Conservation (phyloP, 495 filamentous ascomycete genomes). For the Zalerion maritima region DNA sequence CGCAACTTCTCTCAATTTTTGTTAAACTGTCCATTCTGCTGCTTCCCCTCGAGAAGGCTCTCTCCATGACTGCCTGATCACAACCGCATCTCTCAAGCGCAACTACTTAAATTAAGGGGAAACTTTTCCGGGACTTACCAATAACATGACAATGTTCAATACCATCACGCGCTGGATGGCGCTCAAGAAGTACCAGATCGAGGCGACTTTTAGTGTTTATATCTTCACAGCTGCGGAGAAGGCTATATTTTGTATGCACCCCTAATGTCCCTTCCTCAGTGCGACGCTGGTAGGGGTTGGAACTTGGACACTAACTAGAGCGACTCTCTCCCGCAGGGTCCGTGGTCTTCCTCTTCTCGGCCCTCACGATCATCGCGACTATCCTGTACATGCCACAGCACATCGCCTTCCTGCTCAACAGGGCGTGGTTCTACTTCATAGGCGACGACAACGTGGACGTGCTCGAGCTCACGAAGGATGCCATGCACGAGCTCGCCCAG, state of each 20-base stretch:
- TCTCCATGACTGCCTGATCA: too few species aligned
- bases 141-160: too few species aligned
- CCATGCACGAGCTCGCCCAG: constrained; percentile 6
- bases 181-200: constrained; percentile 34
- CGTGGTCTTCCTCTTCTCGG: constrained; percentile 72
- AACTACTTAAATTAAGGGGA: too few species aligned
- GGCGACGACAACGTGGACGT: constrained; percentile 39
- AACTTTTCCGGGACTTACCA: too few species aligned
- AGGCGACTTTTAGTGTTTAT: constrained; percentile 32
- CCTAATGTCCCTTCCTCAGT: too few species aligned
- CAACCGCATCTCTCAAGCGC: too few species aligned
- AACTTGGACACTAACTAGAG: too few species aligned
- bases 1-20: too few species aligned
- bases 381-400: constrained; percentile 90
- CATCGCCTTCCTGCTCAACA: constrained; percentile 56
- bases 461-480: constrained; percentile 19
- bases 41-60: too few species aligned
- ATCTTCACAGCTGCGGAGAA: constrained; percentile 33
- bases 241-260: constrained; percentile 19
- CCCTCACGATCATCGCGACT: constrained; percentile 69
- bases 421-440: constrained; percentile 88
- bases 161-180: constrained; percentile 18
- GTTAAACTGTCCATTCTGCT: too few species aligned
- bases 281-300: too few species aligned
- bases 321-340: constrained; percentile 75